These are phyloP conservation scores for Uronychia setigera DNA, from an alignment of 73 alveolate species.

Conservation along the genomic window DNA sequence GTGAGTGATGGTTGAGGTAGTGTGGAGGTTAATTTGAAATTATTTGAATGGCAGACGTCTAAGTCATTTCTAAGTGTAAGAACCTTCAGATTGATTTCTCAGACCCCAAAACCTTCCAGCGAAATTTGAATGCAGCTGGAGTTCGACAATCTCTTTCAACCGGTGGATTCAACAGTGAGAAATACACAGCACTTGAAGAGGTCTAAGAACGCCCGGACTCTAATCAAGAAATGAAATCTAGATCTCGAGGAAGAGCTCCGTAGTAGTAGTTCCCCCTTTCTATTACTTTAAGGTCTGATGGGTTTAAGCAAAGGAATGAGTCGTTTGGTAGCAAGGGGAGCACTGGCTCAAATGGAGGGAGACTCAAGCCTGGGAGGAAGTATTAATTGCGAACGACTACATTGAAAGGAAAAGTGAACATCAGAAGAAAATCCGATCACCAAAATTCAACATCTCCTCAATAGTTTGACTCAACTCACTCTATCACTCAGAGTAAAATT, in stretches of 20 bases:
- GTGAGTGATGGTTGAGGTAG: no score
- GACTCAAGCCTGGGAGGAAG: background rate
- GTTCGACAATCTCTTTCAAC: no score
- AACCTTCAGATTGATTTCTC: no score
- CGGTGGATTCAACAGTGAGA: no score
- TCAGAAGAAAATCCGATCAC: background rate
- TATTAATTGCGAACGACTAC: background rate
- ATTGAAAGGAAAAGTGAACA: background rate
- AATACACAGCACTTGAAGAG: no score
- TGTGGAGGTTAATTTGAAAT: no score
- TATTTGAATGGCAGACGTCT: no score
- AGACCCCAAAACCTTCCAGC: no score
- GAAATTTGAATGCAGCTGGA: no score
- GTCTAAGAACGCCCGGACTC: no score
- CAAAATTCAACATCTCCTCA: background rate
- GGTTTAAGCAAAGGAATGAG: background rate
- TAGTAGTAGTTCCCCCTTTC: background rate
- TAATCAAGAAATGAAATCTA: background rate
- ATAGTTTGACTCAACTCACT: background rate
- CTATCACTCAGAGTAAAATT: background rate
- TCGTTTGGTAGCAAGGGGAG: background rate
- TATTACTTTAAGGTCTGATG: background rate
- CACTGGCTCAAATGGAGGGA: no score
- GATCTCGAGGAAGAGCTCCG: background rate
- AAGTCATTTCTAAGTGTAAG: no score